Percentiles rank a stretch among this genome's conserved stretches.
These are phyloP conservation scores for Picea sitchensis DNA, from an alignment of 75 land plant genomes.

Conservation along the genomic window DNA sequence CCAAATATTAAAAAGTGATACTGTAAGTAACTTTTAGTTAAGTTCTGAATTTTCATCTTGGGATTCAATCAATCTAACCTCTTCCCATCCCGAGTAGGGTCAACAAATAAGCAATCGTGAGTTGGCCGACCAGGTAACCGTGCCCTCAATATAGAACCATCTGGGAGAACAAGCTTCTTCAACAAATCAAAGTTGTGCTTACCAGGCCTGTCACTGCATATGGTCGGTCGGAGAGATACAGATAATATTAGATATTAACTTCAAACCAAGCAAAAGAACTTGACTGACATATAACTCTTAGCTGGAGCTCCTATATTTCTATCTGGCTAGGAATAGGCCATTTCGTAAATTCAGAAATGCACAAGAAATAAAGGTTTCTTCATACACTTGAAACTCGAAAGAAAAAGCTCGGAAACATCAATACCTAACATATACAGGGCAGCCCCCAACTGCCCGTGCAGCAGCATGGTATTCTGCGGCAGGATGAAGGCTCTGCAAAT, in stretches of 20 bases:
- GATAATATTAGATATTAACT: not conserved
- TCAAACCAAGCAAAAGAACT: too few relatives aligned
- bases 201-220: constrained; percentile 57
- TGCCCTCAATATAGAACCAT: constrained; percentile 42
- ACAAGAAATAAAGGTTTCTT: too few relatives aligned
- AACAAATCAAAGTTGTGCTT: constrained; percentile 40
- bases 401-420: not conserved
- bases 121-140: constrained; percentile 51
- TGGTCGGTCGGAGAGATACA: not conserved
- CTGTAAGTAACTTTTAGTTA: too few relatives aligned
- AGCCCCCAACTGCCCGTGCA: constrained; percentile 76
- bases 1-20: too few relatives aligned
- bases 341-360: too few relatives aligned
- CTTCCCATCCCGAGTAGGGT: constrained; percentile 47
- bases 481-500: constrained; percentile 52
- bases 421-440: constrained; percentile 73
- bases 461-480: constrained; percentile 79
- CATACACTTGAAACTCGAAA: too few relatives aligned
- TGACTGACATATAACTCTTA: too few relatives aligned
- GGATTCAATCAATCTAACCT: constrained; percentile 16
- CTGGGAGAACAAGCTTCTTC: constrained; percentile 50
- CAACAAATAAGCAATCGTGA: constrained; percentile 44
- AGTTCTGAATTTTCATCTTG: too few relatives aligned
- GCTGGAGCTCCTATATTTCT: too few relatives aligned
- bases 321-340: too few relatives aligned